phyloP scores from a whole-genome alignment of 768 basidiomycete species.

The Mycena floridula region DNA sequence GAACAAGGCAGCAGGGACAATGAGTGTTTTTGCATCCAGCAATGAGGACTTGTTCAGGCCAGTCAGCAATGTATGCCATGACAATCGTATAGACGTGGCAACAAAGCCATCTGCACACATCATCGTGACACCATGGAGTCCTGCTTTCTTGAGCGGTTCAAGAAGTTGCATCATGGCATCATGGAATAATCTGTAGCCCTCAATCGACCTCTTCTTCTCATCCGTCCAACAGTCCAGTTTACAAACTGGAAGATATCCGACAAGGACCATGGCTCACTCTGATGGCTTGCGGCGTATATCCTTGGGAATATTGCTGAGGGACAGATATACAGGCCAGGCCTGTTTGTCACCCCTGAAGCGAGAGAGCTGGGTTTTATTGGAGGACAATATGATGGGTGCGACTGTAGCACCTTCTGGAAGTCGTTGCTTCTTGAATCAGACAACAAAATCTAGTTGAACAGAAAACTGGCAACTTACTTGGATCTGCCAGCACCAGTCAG shows the following conservation, averaged over 20 bases:
- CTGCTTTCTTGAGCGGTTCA: neutral
- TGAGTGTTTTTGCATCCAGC: neutral
- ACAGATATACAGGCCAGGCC: neutral
- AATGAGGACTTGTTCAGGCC: neutral
- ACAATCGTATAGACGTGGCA: neutral
- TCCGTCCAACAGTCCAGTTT: neutral
- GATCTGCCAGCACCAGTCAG: too few relatives aligned
- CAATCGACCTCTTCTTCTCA: neutral
- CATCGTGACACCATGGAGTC: neutral
- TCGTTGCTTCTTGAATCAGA: neutral
- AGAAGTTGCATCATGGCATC: neutral
- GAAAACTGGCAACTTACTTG: neutral
- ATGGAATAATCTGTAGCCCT: neutral
- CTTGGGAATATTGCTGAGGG: neutral
- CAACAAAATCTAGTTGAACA: too few relatives aligned
- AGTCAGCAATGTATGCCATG: neutral
- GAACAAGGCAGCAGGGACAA: neutral
- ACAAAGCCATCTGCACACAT: neutral
- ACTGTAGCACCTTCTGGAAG: neutral
- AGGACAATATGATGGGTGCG: neutral
- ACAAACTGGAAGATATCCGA: neutral
- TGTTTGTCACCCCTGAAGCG: too few relatives aligned
- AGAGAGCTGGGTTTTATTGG: too few relatives aligned
- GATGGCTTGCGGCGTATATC: neutral
- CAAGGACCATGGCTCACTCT: neutral